Conservation (phyloP, 2,329 filamentous ascomycete genomes). For the Lachnellula suecica region DNA sequence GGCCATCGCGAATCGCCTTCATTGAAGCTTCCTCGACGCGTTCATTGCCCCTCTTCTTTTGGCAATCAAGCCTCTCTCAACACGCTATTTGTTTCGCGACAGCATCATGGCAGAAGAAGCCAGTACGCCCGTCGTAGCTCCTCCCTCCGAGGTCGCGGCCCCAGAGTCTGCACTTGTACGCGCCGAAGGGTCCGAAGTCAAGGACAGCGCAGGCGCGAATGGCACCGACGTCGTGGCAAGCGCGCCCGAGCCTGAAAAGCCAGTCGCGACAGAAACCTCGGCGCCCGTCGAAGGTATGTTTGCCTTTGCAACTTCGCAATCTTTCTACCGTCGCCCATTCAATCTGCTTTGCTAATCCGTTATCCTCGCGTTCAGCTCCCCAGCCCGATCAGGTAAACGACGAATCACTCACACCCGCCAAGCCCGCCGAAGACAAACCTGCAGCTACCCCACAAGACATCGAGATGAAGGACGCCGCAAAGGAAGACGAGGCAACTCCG, state of each 20-base stretch:
- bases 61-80: too few species aligned
- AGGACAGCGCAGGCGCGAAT: slow-evolving; percentile 19
- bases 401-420: slow-evolving; percentile 21
- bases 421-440: slow-evolving; percentile 22
- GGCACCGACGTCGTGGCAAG: slow-evolving; percentile 17
- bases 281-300: slow-evolving; percentile 21
- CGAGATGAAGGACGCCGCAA: slow-evolving; percentile 35
- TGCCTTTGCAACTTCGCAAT: slow-evolving; percentile 6
- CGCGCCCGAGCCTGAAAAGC: slow-evolving; percentile 14
- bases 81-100: slow-evolving; percentile 2
- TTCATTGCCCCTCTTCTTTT: too few species aligned
- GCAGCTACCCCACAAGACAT: slow-evolving; percentile 25
- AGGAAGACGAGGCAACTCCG: slow-evolving; percentile 26
- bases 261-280: slow-evolving; percentile 27
- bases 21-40: slow-evolving; percentile 9
- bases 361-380: slow-evolving; percentile 20
- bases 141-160: slow-evolving; percentile 15
- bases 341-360: slow-evolving; percentile 24
- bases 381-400: slow-evolving; percentile 18
- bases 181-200: slow-evolving; percentile 14
- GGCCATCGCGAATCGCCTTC: slow-evolving; percentile 12
- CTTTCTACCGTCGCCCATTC: not conserved
- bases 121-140: not conserved
- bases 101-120: slow-evolving; percentile 3
- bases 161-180: slow-evolving; percentile 15